Conservation (phyloP, 345 rosid genomes). For the Xanthoceras sorbifolium region DNA sequence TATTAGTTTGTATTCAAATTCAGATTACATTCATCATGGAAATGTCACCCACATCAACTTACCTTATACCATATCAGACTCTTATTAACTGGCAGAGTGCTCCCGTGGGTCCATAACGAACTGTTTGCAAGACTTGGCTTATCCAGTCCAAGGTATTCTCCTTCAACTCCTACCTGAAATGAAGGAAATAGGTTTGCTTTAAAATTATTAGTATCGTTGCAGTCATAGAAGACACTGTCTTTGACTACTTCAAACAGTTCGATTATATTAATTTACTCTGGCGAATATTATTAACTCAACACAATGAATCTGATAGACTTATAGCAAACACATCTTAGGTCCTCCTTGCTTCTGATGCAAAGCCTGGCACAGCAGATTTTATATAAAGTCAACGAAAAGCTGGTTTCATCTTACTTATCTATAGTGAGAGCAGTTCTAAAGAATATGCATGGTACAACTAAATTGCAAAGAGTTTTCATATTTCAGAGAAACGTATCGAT, state of each 20-base stretch:
- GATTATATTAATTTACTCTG: too few relatives aligned
- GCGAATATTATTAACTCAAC: too few relatives aligned
- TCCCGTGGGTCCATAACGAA: conserved; percentile 49
- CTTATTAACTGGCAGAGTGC: conserved; percentile 38
- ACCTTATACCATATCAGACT: conserved; percentile 76
- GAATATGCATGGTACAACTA: too few relatives aligned
- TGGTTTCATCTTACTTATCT: too few relatives aligned
- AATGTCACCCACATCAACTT: not conserved
- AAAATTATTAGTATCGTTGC: not conserved
- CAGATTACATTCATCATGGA: not conserved
- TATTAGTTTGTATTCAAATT: too few relatives aligned
- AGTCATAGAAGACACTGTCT: not conserved
- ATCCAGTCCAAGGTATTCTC: conserved; percentile 56
- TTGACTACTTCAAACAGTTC: too few relatives aligned
- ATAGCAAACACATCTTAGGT: too few relatives aligned
- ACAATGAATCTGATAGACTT: too few relatives aligned
- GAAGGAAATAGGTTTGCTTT: not conserved
- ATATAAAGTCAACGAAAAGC: too few relatives aligned
- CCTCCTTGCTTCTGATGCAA: too few relatives aligned
- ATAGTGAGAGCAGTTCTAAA: too few relatives aligned
- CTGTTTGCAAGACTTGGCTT: conserved; percentile 45
- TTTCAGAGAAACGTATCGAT: not conserved
- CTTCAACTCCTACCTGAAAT: conserved; percentile 61
- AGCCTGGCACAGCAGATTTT: too few relatives aligned
- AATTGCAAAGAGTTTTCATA: not conserved